Conservation (phyloP, 306 rosid species). For the Acacia crassicarpa region DNA sequence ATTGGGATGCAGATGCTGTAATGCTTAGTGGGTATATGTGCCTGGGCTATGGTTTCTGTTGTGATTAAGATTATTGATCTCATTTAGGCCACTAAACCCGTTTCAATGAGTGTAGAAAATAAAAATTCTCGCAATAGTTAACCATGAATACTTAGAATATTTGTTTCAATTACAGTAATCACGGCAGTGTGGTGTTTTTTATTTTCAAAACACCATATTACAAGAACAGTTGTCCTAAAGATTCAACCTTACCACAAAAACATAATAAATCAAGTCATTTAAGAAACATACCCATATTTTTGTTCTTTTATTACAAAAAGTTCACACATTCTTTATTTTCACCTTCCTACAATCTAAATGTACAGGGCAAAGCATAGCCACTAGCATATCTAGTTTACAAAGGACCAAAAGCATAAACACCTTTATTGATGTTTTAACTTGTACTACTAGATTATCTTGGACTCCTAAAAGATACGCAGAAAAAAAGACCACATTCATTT, state of each 20-base stretch:
- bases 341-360: not conserved
- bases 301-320: too few relatives aligned
- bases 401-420: not conserved
- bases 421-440: not conserved
- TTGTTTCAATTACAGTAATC: too few relatives aligned
- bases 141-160: not conserved
- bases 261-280: not conserved
- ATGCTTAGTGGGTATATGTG: not conserved
- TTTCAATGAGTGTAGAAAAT: not conserved
- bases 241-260: not conserved
- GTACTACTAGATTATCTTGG: not conserved
- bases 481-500: too few relatives aligned
- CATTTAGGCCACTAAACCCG: not conserved
- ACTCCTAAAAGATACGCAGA: not conserved
- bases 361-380: not conserved
- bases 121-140: not conserved
- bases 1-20: not conserved
- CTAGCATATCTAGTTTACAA: not conserved
- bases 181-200: not conserved
- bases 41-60: not conserved
- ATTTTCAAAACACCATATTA: not conserved
- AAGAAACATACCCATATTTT: not conserved
- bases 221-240: not conserved
- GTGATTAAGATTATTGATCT: not conserved
- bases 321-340: not conserved